Percentiles rank a stretch among this genome's conserved stretches.
These are phyloP conservation scores for Syzygium syzygioides DNA, from an alignment of 441 rosid genomes.

Conservation along the genomic window DNA sequence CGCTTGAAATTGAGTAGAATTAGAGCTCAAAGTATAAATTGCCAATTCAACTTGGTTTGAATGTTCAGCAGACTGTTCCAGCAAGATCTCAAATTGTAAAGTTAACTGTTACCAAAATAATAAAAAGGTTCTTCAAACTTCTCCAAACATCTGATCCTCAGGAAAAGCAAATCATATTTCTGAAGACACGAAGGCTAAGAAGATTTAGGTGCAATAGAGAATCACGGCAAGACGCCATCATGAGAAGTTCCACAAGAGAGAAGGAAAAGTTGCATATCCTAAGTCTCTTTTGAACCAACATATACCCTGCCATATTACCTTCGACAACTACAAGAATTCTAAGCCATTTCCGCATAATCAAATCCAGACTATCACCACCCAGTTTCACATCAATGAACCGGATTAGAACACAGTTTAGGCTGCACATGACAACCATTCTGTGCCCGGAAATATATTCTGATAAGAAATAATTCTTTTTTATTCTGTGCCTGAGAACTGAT, in stretches of 20 bases:
- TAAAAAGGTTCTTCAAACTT: background rate
- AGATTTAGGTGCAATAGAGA: background rate
- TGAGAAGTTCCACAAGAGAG: background rate
- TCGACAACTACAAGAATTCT: background rate
- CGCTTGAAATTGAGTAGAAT: background rate
- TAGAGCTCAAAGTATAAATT: background rate
- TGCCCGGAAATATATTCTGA: too few relatives aligned
- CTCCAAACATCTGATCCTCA: background rate
- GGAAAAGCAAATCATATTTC: background rate
- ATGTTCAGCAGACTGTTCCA: background rate
- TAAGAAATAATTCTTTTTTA: too few relatives aligned
- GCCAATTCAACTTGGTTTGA: background rate
- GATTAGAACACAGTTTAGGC: too few relatives aligned
- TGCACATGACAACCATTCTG: too few relatives aligned
- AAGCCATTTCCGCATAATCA: background rate
- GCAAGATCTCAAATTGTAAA: background rate
- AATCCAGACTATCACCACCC: background rate
- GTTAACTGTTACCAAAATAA: background rate
- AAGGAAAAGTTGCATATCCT: background rate
- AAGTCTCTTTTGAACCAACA: background rate
- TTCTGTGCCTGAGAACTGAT: too few relatives aligned
- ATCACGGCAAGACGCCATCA: background rate
- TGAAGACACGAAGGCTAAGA: background rate
- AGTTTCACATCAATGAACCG: background rate
- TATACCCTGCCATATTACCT: background rate